Evolutionary conservation across 2,329 filamentous ascomycete genomes (phyloP).

Genomic region (Fusarium nelsonii): DNA sequence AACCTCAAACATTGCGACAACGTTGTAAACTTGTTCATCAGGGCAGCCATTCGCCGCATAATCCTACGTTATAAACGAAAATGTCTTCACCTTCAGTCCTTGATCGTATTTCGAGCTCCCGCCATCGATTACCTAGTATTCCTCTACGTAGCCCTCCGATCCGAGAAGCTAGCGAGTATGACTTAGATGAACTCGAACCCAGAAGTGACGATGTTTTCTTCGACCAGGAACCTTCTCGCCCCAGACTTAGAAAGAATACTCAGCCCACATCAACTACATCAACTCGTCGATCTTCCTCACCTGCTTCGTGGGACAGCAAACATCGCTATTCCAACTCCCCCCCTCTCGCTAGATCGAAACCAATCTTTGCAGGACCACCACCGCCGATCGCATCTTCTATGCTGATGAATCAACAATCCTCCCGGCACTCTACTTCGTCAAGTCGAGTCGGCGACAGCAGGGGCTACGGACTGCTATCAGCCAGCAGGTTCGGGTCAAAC

Average conservation of each 20-base stretch:
- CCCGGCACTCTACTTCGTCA: slow-evolving; percentile 18
- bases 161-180: slow-evolving; percentile 52
- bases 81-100: slow-evolving; percentile 50
- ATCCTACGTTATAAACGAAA: background rate
- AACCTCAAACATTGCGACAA: slow-evolving; percentile 6
- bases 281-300: slow-evolving; percentile 33
- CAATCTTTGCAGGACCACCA: slow-evolving; percentile 63
- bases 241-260: slow-evolving; percentile 39
- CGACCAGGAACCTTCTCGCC: slow-evolving; percentile 41
- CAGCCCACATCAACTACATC: slow-evolving; percentile 13
- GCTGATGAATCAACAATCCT: slow-evolving; percentile 41
- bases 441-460: slow-evolving; percentile 26
- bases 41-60: background rate
- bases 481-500: slow-evolving; percentile 32
- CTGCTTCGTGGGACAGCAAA: slow-evolving; percentile 40
- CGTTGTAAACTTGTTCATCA: background rate
- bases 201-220: slow-evolving; percentile 49
- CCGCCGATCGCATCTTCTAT: slow-evolving; percentile 64
- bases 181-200: slow-evolving; percentile 57
- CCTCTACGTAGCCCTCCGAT: slow-evolving; percentile 46
- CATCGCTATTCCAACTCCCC: slow-evolving; percentile 50
- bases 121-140: slow-evolving; percentile 44
- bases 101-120: slow-evolving; percentile 46
- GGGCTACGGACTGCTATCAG: slow-evolving; percentile 34
- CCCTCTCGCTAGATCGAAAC: slow-evolving; percentile 50